These are phyloP conservation scores for Sedum album DNA, from an alignment of 164 flowering plant species.

Conservation along the genomic window DNA sequence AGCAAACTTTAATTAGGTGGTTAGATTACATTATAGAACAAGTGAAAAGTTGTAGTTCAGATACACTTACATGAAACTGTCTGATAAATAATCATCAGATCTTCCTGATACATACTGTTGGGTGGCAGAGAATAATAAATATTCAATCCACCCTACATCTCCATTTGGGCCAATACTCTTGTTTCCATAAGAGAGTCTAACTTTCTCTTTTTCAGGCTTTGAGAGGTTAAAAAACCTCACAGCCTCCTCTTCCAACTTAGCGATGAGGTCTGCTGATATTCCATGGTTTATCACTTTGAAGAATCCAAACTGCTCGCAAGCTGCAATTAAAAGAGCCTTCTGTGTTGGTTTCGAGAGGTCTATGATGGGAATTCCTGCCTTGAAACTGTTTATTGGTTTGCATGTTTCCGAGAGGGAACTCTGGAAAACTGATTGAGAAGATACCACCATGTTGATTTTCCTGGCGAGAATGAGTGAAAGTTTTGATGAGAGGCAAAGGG, in stretches of 20 bases:
- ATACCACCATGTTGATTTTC: slow-evolving; percentile 52
- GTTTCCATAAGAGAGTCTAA: slow-evolving; percentile 70
- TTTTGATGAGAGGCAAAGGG: background rate
- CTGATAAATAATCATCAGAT: slow-evolving; percentile 21
- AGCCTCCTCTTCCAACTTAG: slow-evolving; percentile 45
- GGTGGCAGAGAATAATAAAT: slow-evolving; percentile 49
- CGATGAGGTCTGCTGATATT: slow-evolving; percentile 45
- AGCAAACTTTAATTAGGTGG: background rate
- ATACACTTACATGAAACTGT: slow-evolving; percentile 24
- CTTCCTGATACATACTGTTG: slow-evolving; percentile 26
- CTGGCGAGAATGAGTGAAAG: background rate
- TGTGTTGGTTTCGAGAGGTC: slow-evolving; percentile 59
- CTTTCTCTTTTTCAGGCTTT: slow-evolving; percentile 51
- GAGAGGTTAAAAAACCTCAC: slow-evolving; percentile 51
- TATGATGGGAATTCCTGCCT: slow-evolving; percentile 45
- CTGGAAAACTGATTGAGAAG: slow-evolving; percentile 44
- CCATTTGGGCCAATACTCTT: slow-evolving; percentile 76
- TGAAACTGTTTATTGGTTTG: slow-evolving; percentile 25
- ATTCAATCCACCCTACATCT: slow-evolving; percentile 93
- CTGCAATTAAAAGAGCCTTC: slow-evolving; percentile 37
- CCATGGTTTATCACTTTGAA: slow-evolving; percentile 82
- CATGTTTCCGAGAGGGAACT: slow-evolving; percentile 37
- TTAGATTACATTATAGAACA: background rate
- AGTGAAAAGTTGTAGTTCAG: background rate
- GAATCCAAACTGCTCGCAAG: slow-evolving; percentile 78